Conservation (phyloP, 2,329 filamentous ascomycete species). For the Colletotrichum agaves region DNA sequence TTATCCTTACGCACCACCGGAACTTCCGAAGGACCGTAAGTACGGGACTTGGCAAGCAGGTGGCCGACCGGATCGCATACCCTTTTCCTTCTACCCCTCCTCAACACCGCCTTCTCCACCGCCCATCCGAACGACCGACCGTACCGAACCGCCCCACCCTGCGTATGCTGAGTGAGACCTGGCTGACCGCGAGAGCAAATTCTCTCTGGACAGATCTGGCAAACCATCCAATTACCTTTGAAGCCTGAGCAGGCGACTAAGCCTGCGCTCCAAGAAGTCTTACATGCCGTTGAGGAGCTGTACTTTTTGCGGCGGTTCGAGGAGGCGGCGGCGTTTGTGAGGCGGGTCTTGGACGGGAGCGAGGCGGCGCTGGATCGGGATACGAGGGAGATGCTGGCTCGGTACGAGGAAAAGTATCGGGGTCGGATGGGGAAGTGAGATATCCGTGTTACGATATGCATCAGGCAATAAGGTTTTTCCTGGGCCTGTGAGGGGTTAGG, state of each 20-base stretch:
- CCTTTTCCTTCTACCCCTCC: not conserved
- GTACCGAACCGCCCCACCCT: not conserved
- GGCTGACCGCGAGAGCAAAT: conserved; percentile 1
- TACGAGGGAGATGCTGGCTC: conserved; percentile 50
- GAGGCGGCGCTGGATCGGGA: conserved; percentile 55
- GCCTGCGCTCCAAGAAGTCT: conserved; percentile 58
- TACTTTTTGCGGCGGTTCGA: conserved; percentile 63
- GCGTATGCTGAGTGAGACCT: not conserved
- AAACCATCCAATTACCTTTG: conserved; percentile 55
- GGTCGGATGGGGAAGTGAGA: conserved; percentile 41
- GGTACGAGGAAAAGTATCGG: conserved; percentile 56
- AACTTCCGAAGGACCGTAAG: no score
- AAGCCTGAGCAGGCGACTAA: conserved; percentile 50
- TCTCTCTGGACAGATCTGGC: conserved; percentile 53
- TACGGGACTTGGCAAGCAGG: not conserved
- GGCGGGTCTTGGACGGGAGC: conserved; percentile 47
- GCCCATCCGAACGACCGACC: conserved; percentile 1
- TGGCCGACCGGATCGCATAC: not conserved
- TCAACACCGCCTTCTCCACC: not conserved
- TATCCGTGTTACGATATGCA: not conserved
- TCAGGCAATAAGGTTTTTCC: not conserved
- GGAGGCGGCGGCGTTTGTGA: conserved; percentile 56
- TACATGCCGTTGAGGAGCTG: conserved; percentile 68
- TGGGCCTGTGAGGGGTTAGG: not conserved
- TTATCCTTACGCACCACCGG: not conserved